Conservation (phyloP, 2,329 filamentous ascomycete genomes). For the Colletotrichum filicis region DNA sequence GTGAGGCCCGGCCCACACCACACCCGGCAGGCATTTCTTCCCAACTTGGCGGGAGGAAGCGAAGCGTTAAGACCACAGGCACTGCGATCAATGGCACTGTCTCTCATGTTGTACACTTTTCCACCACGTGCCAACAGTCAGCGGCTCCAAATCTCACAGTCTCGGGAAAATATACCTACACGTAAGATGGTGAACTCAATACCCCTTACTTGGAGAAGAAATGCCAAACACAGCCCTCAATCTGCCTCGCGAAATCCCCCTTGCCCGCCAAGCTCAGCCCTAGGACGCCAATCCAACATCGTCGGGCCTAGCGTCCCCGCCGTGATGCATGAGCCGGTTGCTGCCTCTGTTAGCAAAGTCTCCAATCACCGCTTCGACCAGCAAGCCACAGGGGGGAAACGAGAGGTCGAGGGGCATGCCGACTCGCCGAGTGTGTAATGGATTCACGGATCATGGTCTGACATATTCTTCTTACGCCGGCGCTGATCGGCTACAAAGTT, state of each 20-base stretch:
- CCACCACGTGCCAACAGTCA: neutral
- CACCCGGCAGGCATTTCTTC: neutral
- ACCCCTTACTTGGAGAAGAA: neutral
- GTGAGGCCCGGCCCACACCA: neutral
- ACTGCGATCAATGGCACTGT: neutral
- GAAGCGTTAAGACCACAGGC: neutral
- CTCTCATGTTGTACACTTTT: neutral
- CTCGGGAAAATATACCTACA: too few relatives aligned
- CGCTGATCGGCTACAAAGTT: neutral
- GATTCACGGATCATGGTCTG: neutral
- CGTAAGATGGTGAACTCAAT: too few relatives aligned
- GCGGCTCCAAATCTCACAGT: neutral
- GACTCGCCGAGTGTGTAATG: neutral
- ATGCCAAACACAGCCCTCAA: neutral
- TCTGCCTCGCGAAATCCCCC: neutral
- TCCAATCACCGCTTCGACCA: neutral
- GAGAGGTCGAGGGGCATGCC: neutral
- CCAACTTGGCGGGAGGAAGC: neutral
- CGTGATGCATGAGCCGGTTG: neutral
- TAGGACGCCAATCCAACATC: conserved; percentile 31
- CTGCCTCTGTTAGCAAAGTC: neutral
- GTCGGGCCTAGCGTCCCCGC: neutral
- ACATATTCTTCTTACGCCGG: neutral
- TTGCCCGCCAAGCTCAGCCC: conserved; percentile 19
- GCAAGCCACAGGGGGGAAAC: neutral